A percentile compares a stretch with the other conserved stretches of the same genome.
These are phyloP conservation scores for Phylloporus arenicola DNA, from an alignment of 768 basidiomycete genomes.

Conservation along the genomic window DNA sequence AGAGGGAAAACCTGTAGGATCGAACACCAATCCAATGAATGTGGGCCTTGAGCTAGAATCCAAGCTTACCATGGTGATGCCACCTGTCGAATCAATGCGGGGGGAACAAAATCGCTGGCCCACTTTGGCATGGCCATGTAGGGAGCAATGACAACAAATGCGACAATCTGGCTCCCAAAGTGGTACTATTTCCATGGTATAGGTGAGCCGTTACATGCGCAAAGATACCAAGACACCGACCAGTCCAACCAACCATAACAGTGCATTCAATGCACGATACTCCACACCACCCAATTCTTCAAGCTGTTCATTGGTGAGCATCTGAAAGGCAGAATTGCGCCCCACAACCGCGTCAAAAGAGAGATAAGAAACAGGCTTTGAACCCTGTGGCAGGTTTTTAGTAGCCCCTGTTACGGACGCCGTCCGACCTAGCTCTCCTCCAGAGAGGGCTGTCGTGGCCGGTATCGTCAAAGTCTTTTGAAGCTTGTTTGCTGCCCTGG, in stretches of 20 bases:
- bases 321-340: conserved; percentile 67
- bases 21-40: not conserved
- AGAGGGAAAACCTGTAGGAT: conserved; percentile 66
- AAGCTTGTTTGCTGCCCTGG: conserved; percentile 51
- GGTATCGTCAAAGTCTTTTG: conserved; percentile 74
- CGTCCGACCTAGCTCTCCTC: conserved; percentile 27
- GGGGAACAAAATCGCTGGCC: conserved; percentile 54
- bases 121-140: conserved; percentile 66
- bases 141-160: conserved; percentile 72
- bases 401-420: conserved; percentile 10
- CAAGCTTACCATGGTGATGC: conserved; percentile 56
- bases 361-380: conserved; percentile 68
- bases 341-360: conserved; percentile 83
- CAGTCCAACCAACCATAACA: conserved; percentile 73
- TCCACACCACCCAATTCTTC: conserved; percentile 95
- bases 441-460: conserved; percentile 51
- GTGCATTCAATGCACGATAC: conserved; percentile 73
- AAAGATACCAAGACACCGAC: conserved; percentile 40
- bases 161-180: conserved; percentile 59
- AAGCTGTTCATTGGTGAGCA: conserved; percentile 71
- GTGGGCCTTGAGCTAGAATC: not conserved
- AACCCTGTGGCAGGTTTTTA: conserved; percentile 33
- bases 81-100: conserved; percentile 50
- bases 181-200: conserved; percentile 57
- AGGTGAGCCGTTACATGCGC: not conserved